Evolutionary conservation across 2,329 filamentous ascomycete genomes (phyloP), one percentile per base, ranked within the genome.

Genomic region (Alternaria burnsii): DNA sequence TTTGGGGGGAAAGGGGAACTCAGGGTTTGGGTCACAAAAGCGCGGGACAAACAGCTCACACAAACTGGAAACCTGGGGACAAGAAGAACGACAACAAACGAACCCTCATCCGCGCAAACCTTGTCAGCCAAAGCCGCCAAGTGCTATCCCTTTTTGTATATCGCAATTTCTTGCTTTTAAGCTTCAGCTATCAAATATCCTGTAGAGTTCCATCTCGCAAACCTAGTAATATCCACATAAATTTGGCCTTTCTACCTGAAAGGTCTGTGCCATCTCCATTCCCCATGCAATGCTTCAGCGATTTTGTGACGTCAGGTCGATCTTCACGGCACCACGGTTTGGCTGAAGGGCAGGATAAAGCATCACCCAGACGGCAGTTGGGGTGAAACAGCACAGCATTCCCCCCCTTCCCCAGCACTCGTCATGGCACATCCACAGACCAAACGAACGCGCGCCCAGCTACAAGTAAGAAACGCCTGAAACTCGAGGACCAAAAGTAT

Each of bases 141-240:
- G 32, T 32, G 46, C 30, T 36, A n/a, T 11, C 16, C 18, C 30
- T 50, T 16, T 50, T 50, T 50, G 46, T 50, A 50, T 20, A 50
- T 50, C 36, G 46, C 46, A 36, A 50, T 22, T 24, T 26, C 11
- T 10, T 50, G 12, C 20, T n/a, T 26, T 36, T 18, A 24, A 50
- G 46, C 46, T 50, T 50, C 20, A 26, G 32, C 30, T 50, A 36
- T 38, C 30, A 36, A 50, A 50, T 38, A 50, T 50, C 46, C 32
- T 14, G 32, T 38, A 50, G 20, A 50, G 30, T 30, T 36, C 20
- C 20, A 34, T 38, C 30, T 50, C 46, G 30, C 30, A 16, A n/a
- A 34, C 14, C 32, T 36, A 36, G 18, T 48, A 48, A 48, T 48
- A 48, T 34, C 30, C 30, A 48, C 10, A 48, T 28, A 36, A 48